Percentiles rank a stretch among this genome's conserved stretches.
phyloP scores from a whole-genome alignment of 345 rosid species.

The Murraya koenigii region DNA sequence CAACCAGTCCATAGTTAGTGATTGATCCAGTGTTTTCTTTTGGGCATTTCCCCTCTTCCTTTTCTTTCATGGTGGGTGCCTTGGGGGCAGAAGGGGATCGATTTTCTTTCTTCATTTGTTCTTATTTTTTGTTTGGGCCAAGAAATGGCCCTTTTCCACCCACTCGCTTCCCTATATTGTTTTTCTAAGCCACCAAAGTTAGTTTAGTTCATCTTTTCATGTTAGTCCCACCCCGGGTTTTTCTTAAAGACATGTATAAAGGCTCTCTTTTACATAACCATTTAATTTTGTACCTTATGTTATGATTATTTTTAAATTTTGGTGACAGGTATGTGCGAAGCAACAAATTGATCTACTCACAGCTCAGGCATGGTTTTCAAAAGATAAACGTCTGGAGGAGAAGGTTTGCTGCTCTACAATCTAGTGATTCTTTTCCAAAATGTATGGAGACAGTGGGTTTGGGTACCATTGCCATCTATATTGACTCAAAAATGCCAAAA shows the following conservation, averaged over 20 bases:
- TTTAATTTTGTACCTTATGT: neutral
- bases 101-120: neutral
- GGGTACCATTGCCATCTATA: neutral
- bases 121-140: neutral
- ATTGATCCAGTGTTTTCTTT: neutral
- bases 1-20: neutral
- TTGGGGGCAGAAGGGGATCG: neutral
- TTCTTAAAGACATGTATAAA: neutral
- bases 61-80: neutral
- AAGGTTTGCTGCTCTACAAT: constrained; percentile 47
- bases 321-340: constrained; percentile 59
- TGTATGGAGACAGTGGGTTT: neutral
- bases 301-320: neutral
- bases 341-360: constrained; percentile 74
- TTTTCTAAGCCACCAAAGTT: neutral
- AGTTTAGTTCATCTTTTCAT: constrained; percentile 1
- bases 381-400: constrained; percentile 61
- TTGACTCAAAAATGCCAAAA: neutral
- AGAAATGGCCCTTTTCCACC: neutral
- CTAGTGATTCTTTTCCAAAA: neutral
- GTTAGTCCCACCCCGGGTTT: neutral
- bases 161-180: no score
- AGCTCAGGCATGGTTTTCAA: constrained; percentile 84
- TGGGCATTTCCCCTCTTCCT: neutral
- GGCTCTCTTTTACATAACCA: neutral